Evolutionary conservation across 495 filamentous ascomycete genomes (phyloP).

Genomic region (Ascodesmis nigricans): DNA sequence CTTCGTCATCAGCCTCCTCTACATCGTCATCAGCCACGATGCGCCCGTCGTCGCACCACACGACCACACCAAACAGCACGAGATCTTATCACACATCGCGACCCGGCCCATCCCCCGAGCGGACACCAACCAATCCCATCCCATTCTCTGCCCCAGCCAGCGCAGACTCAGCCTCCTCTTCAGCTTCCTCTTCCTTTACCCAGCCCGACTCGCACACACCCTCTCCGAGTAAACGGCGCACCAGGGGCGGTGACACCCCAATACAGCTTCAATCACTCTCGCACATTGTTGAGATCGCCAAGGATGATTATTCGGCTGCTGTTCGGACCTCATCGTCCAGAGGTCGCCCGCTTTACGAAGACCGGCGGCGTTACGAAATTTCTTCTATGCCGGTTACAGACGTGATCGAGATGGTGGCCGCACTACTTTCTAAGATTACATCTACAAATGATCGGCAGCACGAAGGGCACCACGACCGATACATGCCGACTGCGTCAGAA

Average conservation of each 20-base stretch:
- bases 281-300: constrained; percentile 17
- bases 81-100: too few relatives aligned
- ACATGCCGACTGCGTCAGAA: constrained; percentile 39
- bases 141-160: too few relatives aligned
- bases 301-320: constrained; percentile 10
- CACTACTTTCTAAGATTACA: constrained; percentile 93
- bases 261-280: constrained; percentile 14
- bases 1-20: too few relatives aligned
- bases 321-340: constrained; percentile 9
- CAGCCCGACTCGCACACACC: constrained; percentile 7
- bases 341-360: constrained; percentile 12
- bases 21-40: too few relatives aligned
- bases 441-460: constrained; percentile 90
- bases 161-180: constrained; percentile 3
- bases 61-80: too few relatives aligned
- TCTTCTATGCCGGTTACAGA: constrained; percentile 94
- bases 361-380: constrained; percentile 49
- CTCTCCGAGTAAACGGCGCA: constrained; percentile 11
- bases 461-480: constrained; percentile 49
- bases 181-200: constrained; percentile 8
- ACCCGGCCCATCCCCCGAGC: too few relatives aligned
- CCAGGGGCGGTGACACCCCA: constrained; percentile 15
- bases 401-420: constrained; percentile 99
- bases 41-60: too few relatives aligned
- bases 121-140: too few relatives aligned